Evolutionary conservation across 768 basidiomycete species (phyloP).

Genomic region (Termitomyces sp.): DNA sequence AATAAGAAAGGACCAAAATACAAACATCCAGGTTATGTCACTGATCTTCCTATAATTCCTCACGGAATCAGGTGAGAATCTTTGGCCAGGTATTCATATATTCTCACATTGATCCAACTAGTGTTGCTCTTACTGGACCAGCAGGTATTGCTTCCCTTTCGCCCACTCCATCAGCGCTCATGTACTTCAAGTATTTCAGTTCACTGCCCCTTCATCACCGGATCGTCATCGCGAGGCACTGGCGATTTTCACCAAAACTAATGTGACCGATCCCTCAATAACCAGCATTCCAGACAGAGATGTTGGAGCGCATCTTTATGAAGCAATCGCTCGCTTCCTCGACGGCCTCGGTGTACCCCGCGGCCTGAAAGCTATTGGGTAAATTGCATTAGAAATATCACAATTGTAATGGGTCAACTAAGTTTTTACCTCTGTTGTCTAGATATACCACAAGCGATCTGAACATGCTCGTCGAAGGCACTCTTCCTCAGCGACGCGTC

Average conservation of each 20-base stretch:
- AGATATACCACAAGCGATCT: constrained; percentile 69
- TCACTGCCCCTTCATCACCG: constrained; percentile 92
- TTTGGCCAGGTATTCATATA: neutral
- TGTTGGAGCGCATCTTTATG: constrained; percentile 74
- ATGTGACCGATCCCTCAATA: constrained; percentile 65
- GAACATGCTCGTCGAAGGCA: constrained; percentile 79
- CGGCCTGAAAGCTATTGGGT: constrained; percentile 79
- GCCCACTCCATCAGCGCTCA: neutral
- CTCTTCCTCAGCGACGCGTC: constrained; percentile 88
- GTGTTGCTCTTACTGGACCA: constrained; percentile 87
- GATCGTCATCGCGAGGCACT: constrained; percentile 87
- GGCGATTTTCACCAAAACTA: constrained; percentile 73
- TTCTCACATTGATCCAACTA: constrained; percentile 12
- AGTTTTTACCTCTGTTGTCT: neutral
- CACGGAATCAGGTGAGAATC: constrained; percentile 72
- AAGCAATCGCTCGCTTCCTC: constrained; percentile 86
- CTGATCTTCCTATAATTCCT: constrained; percentile 87
- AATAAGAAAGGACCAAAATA: constrained; percentile 95
- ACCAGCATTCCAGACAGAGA: constrained; percentile 73
- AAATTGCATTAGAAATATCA: constrained; percentile 12
- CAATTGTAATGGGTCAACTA: neutral
- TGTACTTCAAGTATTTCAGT: constrained; percentile 70
- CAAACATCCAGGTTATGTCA: constrained; percentile 85
- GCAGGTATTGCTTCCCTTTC: constrained; percentile 44
- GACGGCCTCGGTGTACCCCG: constrained; percentile 82